A percentile compares a stretch with the other conserved stretches of the same genome.
Evolutionary conservation across 352 stramenopile species (phyloP).

Genomic region (Phytophthora boehmeriae): DNA sequence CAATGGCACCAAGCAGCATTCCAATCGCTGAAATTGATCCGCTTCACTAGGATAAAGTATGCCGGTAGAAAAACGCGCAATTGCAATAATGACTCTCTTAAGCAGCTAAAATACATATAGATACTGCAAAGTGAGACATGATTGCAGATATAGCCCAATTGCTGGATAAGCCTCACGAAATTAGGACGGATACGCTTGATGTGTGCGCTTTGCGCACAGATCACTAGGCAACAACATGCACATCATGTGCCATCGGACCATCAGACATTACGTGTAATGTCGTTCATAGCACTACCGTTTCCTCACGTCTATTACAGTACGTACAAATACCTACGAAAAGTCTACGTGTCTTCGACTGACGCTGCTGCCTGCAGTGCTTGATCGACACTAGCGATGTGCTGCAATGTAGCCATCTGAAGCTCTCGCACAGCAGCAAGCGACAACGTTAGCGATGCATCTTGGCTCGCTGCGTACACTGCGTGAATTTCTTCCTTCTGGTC

Average conservation of each 20-base stretch:
- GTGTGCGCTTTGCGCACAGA: not conserved
- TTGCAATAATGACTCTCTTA: not conserved
- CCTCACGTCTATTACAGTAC: too few species aligned
- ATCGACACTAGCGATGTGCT: conserved; percentile 59
- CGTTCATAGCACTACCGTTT: too few species aligned
- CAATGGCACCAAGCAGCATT: not conserved
- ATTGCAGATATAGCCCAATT: not conserved
- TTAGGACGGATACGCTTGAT: not conserved
- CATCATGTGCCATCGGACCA: too few species aligned
- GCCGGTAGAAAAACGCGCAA: not conserved
- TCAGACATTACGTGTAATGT: too few species aligned
- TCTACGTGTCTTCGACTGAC: conserved; percentile 12
- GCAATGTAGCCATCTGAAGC: conserved; percentile 54
- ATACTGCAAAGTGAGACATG: not conserved
- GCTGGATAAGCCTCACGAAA: not conserved
- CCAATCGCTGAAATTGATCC: not conserved
- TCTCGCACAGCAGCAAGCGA: conserved; percentile 42
- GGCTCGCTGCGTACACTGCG: conserved; percentile 1
- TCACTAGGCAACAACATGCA: not conserved
- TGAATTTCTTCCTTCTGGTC: conserved; percentile 8
- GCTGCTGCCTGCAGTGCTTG: conserved; percentile 30
- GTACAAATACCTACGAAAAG: too few species aligned
- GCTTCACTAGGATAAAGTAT: not conserved
- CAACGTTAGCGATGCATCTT: conserved; percentile 16
- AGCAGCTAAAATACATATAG: not conserved